Evolutionary conservation across 2,329 filamentous ascomycete genomes (phyloP), one percentile per base, ranked within the genome.

Genomic region (Epichloe sylvatica): DNA sequence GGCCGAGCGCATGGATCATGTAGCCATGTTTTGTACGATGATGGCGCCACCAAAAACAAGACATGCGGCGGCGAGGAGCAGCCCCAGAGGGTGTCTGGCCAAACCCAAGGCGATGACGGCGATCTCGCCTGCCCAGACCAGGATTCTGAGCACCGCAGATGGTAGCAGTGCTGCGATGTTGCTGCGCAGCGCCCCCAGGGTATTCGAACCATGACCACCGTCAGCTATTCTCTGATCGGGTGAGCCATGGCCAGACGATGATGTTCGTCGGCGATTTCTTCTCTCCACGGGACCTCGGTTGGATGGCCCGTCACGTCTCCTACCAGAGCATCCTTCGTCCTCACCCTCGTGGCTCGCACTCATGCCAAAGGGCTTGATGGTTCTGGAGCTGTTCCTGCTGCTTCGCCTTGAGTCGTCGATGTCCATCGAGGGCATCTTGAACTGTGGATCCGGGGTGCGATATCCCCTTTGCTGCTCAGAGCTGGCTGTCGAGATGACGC

Each of bases 31-130:
- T 43, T 77, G 74, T 2, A 76, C 69, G 21, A 85, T 66, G 38
- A 82, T 75, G 45, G 78, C 62, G 19, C 75, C 69, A 45, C 80
- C 79, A 30, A 80, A 69, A 36, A 77, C 69, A 12, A 86, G 63
- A 59, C 83, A 83, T 42, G 80, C 60, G 12, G 80, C 60, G 12
- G 82, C 74, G 12, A 88, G 63, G 2, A 78, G 61, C 51, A 81
- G 68, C 7, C 78, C 79, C 23, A 88, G 66, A 0, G 85, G 74
- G 42, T 77, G 80, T 62, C 85, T 83, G 3, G 81, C 68, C 49
- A 80, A 76, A 17, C 73, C 70, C 45, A 87, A 70, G 3, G 80
- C 76, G 49, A 81, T 72, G 5, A 69, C 69, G 12, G 84, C 52
- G 15, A 86, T 69, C 33, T 77, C 77, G 2, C 77, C 53, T 3